Base-by-base conservation (phyloP, 768 basidiomycete species). In the Fomitopsis pulvina region DNA sequence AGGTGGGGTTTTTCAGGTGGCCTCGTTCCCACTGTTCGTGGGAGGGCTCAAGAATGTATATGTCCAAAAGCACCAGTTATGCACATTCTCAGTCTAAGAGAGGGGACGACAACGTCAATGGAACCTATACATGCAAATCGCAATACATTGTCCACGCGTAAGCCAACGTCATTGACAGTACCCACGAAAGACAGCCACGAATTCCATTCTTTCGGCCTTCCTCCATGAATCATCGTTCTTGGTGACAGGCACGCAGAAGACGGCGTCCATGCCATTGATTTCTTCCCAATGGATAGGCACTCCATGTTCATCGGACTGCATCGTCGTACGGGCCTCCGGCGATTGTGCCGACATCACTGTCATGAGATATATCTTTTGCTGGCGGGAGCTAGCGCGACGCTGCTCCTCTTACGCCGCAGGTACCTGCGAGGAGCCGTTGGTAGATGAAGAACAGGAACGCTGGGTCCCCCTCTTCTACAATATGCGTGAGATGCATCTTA, bases 161-260 rank as follows among this genome's bases (percentile, higher is more conserved):
- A n/a, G n/a, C n/a, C n/a, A n/a, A n/a, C n/a, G n/a, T n/a, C n/a
- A n/a, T n/a, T n/a, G n/a, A n/a, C n/a, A n/a, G n/a, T n/a, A n/a
- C n/a, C n/a, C n/a, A n/a, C n/a, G n/a, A n/a, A n/a, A n/a, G n/a
- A n/a, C n/a, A n/a, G n/a, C n/a, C n/a, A n/a, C n/a, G n/a, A n/a
- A n/a, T n/a, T n/a, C n/a, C n/a, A n/a, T n/a, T n/a, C n/a, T n/a
- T n/a, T n/a, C n/a, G n/a, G n/a, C n/a, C n/a, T n/a, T 29, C 29
- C 45, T 28, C 30, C 45, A 46, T 7, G 11, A 11, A 32, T 46
- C 45, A 7, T 29, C 28, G 6, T 21, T 9, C 21, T 46, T 46
- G 16, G 12, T 28, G 27, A 46, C 45, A 26, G 45, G 45, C 7
- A 46, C 45, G 21, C 45, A 46, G 20, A 46, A 46, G 28, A 46